These are phyloP conservation scores for Candida mesenterica DNA, from an alignment of 1,139 yeast genomes.

Conservation along the genomic window DNA sequence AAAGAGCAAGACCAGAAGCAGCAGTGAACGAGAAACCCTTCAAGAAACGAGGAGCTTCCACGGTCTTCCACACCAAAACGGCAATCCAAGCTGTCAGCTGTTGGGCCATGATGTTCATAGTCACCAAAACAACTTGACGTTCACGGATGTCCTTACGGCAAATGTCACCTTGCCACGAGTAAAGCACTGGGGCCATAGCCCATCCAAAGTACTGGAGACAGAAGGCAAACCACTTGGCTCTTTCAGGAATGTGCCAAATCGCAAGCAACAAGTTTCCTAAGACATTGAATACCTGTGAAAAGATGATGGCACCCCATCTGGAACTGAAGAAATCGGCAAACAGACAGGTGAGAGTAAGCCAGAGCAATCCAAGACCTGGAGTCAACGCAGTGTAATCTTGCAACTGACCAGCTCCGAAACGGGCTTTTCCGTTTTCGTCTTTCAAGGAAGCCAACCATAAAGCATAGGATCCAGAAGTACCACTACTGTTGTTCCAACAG, in stretches of 20 bases:
- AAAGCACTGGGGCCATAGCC: conserved; percentile 51
- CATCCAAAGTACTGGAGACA: conserved; percentile 47
- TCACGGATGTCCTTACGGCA: conserved; percentile 44
- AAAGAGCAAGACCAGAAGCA: conserved; percentile 47
- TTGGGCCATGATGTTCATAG: conserved; percentile 46
- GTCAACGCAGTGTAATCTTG: conserved; percentile 45
- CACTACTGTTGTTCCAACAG: conserved; percentile 61
- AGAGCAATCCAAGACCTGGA: conserved; percentile 43
- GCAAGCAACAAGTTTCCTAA: conserved; percentile 43
- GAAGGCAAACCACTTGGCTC: conserved; percentile 50
- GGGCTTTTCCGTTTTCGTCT: conserved; percentile 20
- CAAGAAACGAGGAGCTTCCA: conserved; percentile 49
- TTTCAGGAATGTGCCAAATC: conserved; percentile 45
- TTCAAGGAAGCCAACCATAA: conserved; percentile 43
- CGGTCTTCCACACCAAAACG: conserved; percentile 42
- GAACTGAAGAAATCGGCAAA: conserved; percentile 50
- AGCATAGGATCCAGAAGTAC: conserved; percentile 49
- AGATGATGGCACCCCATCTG: conserved; percentile 56
- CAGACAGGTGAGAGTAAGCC: conserved; percentile 41
- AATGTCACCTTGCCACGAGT: conserved; percentile 47
- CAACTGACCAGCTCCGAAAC: conserved; percentile 31
- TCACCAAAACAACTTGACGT: conserved; percentile 43
- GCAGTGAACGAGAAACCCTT: conserved; percentile 57
- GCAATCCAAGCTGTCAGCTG: conserved; percentile 45
- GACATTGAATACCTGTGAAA: conserved; percentile 50